Percentiles rank a stretch among this genome's conserved stretches.
Conservation (phyloP, 768 basidiomycete genomes). For the Calocera cornea region DNA sequence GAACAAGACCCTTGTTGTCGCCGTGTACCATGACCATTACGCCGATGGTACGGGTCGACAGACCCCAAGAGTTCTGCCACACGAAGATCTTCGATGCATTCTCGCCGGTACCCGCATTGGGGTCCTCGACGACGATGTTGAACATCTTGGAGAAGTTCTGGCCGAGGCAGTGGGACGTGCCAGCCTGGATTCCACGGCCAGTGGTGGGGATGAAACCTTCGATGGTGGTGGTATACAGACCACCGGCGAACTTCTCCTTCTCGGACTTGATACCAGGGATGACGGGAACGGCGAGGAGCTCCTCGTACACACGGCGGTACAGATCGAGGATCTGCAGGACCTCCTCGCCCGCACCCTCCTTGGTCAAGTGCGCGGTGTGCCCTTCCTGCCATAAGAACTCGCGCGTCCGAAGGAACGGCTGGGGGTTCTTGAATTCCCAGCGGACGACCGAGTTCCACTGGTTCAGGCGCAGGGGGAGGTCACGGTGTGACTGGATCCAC, state of each 20-base stretch:
- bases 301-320: constrained; percentile 90
- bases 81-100: constrained; percentile 58
- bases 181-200: constrained; percentile 93
- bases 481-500: constrained; percentile 96
- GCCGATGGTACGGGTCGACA: constrained; percentile 90
- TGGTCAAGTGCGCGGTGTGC: constrained; percentile 86
- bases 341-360: constrained; percentile 79
- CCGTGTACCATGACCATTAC: constrained; percentile 99
- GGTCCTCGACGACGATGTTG: constrained; percentile 93
- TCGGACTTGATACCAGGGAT: constrained; percentile 95
- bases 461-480: constrained; percentile 92
- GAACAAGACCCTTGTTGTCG: constrained; percentile 91
- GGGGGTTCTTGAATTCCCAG: constrained; percentile 99
- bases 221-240: constrained; percentile 92
- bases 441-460: constrained; percentile 99
- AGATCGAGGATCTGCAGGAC: constrained; percentile 90
- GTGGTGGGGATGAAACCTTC: constrained; percentile 97
- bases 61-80: constrained; percentile 99
- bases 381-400: constrained; percentile 99
- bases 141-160: constrained; percentile 99
- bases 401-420: constrained; percentile 97
- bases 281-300: constrained; percentile 93
- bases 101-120: constrained; percentile 37
- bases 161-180: constrained; percentile 94
- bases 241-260: constrained; percentile 98